Evolutionary conservation across 495 filamentous ascomycete species (phyloP), one percentile per base, ranked within the genome.

Genomic region (Penicillium verhagenii): DNA sequence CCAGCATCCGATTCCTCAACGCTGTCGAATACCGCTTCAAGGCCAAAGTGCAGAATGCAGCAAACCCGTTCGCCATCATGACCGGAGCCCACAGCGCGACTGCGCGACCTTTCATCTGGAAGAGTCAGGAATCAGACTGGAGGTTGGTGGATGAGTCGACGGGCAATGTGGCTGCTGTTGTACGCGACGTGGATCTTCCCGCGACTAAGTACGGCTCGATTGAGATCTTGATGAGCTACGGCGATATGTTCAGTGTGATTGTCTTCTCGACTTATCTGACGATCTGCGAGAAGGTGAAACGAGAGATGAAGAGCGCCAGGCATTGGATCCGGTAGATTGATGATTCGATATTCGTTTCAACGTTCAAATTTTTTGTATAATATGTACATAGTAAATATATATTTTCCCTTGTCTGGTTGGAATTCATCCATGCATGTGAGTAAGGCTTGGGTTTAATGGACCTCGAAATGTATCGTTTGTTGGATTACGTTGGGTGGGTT

Each of bases 381-480:
- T 43, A 43, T 14, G 20, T 10, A 43, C 18, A 43, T 4, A 21
- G 5, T 39, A 39, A 6, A 18, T 39, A 8, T 31, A 6, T 31
- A 2, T 39, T 14, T 39, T 39, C 37, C 37, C 19, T 6, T 6
- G 28, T 31, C 13, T 31, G n/a, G n/a, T n/a, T n/a, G n/a, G n/a
- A n/a, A n/a, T n/a, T n/a, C n/a, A n/a, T n/a, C n/a, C n/a, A n/a
- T n/a, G n/a, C n/a, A n/a, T n/a, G n/a, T n/a, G n/a, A n/a, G n/a
- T n/a, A n/a, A n/a, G n/a, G n/a, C 35, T 14, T 2, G 11, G 6
- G 19, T 21, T 42, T 14, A 54, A 11, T 54, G 59, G 18, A 66
- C 59, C 54, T 66, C 61, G 26, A 66, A 60, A 21, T 66, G 53
- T 19, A 66, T 54, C 29, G 63, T 66, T 49, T 60, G 53, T 26